Evolutionary conservation across 768 basidiomycete species (phyloP).

Genomic region (Naganishia vaughanmartiniae): DNA sequence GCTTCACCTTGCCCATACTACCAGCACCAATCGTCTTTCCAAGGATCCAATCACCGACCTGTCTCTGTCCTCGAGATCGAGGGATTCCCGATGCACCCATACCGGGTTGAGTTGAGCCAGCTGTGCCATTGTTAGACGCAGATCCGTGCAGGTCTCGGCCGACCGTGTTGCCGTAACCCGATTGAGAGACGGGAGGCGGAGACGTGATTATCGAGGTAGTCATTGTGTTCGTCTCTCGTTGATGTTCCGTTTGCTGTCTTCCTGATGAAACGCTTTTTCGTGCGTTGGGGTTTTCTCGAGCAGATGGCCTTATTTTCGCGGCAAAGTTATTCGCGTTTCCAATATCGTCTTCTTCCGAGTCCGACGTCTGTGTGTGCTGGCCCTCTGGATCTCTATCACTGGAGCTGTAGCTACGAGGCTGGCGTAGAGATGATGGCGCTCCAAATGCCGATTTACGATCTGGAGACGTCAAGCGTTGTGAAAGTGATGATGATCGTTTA

Average conservation of each 20-base stretch:
- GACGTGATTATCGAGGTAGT: background rate
- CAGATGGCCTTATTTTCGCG: background rate
- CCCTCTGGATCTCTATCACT: background rate
- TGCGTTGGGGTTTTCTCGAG: background rate
- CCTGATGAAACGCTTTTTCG: background rate
- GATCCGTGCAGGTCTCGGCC: background rate
- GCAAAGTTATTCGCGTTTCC: background rate
- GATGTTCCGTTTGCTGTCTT: background rate
- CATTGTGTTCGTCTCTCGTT: background rate
- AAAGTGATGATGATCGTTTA: slow-evolving; percentile 5
- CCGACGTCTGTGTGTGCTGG: background rate
- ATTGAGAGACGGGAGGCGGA: background rate
- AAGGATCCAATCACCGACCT: slow-evolving; percentile 87
- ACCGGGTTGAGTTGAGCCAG: background rate
- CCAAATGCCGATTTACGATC: background rate
- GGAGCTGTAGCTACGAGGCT: background rate
- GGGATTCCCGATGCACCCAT: background rate
- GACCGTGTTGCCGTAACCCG: background rate
- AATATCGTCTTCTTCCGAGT: background rate
- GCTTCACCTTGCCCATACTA: slow-evolving; percentile 98
- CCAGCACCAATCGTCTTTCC: slow-evolving; percentile 96
- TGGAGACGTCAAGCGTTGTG: background rate
- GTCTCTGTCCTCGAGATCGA: slow-evolving; percentile 50
- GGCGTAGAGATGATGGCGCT: too few relatives aligned
- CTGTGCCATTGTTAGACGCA: background rate